A percentile compares a stretch with the other conserved stretches of the same genome.
Conservation (phyloP, 202 grass and related monocot species). For the Cymbopogon flexuosus region DNA sequence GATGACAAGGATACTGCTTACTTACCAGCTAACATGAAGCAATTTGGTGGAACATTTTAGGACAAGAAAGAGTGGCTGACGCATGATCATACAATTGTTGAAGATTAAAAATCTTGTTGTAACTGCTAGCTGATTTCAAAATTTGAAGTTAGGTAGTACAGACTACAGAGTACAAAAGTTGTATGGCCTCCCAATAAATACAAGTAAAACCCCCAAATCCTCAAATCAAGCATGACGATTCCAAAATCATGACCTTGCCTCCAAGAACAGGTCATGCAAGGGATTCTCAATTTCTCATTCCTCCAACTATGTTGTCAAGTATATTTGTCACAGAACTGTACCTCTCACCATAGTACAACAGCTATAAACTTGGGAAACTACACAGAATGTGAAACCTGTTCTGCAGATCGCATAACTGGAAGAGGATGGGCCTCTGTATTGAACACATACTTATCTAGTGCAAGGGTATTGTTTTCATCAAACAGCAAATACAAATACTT, state of each 20-base stretch:
- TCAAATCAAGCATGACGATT: conserved; percentile 6
- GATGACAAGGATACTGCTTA: conserved; percentile 1
- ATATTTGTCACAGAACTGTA: conserved; percentile 20
- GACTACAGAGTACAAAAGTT: conserved; percentile 14
- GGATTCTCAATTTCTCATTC: conserved; percentile 22
- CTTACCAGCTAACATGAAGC: conserved; percentile 18
- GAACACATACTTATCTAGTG: conserved; percentile 80
- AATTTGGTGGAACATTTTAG: not conserved
- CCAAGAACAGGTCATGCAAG: conserved; percentile 17
- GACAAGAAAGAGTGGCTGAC: not conserved
- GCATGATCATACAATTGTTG: conserved; percentile 7
- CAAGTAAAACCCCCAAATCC: conserved; percentile 22
- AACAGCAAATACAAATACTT: conserved; percentile 98
- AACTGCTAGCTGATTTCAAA: conserved; percentile 36
- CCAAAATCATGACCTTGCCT: conserved; percentile 12
- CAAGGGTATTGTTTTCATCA: conserved; percentile 72
- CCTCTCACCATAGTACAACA: conserved; percentile 26
- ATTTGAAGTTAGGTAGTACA: conserved; percentile 35
- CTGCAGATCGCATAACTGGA: conserved; percentile 48
- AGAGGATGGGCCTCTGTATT: conserved; percentile 97
- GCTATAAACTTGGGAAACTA: conserved; percentile 33
- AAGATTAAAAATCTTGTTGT: conserved; percentile 29
- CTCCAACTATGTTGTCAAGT: conserved; percentile 10
- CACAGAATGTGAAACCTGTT: conserved; percentile 36
- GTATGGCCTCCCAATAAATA: conserved; percentile 29